Percentiles rank a stretch among this genome's conserved stretches.
Evolutionary conservation across 768 basidiomycete species (phyloP).

Genomic region (Mycena albidolilacea): DNA sequence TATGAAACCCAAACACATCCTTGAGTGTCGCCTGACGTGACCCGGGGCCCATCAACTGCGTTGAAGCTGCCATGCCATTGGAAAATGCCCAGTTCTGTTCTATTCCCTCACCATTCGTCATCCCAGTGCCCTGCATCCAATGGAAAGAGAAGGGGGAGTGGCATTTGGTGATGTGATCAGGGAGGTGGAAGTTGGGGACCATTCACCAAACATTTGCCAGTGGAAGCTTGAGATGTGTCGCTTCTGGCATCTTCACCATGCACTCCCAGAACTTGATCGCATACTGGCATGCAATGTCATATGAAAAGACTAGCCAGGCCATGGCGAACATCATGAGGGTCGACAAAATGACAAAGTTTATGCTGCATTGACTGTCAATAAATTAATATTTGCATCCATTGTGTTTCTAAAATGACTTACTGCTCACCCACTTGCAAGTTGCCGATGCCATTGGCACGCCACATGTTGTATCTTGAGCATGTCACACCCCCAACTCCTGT

Average conservation of each 20-base stretch:
- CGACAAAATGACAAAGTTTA: background rate
- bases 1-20: no score
- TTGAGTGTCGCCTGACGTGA: no score
- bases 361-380: background rate
- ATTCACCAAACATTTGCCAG: background rate
- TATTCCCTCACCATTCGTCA: constrained; percentile 13
- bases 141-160: background rate
- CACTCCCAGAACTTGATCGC: background rate
- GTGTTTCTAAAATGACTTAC: background rate
- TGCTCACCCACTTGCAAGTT: background rate
- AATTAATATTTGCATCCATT: background rate
- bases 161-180: background rate
- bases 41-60: no score
- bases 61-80: constrained; percentile 4
- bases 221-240: background rate
- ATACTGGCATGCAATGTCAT: background rate
- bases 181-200: constrained; percentile 29
- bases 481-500: background rate
- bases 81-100: constrained; percentile 32
- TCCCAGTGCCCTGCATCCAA: constrained; percentile 7
- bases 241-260: background rate
- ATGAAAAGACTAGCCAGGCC: background rate
- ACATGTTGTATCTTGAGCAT: background rate
- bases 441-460: background rate
- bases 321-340: background rate